phyloP scores from a whole-genome alignment of 495 filamentous ascomycete genomes.

The Penicillium flavigenum region DNA sequence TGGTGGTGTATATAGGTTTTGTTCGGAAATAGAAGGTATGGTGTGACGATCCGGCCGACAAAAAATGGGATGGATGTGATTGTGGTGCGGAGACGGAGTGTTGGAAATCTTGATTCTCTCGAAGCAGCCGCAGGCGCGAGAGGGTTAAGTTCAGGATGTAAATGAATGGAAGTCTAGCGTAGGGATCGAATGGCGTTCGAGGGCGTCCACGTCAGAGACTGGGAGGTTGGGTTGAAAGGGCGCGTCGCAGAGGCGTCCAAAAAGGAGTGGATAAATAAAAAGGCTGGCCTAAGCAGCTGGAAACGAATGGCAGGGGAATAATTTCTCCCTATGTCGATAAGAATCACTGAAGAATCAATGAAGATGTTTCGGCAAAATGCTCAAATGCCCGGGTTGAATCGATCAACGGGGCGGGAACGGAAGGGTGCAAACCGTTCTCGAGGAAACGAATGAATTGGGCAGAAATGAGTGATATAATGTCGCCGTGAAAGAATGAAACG shows the following conservation, averaged over 20 bases:
- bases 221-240: slow-evolving; percentile 32
- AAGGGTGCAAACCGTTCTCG: slow-evolving; percentile 24
- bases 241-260: slow-evolving; percentile 48
- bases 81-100: slow-evolving; percentile 25
- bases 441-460: slow-evolving; percentile 29
- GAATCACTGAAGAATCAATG: slow-evolving; percentile 16
- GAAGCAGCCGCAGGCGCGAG: slow-evolving; percentile 48
- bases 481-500: slow-evolving; percentile 50
- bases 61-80: slow-evolving; percentile 14
- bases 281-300: slow-evolving; percentile 48
- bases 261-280: slow-evolving; percentile 30
- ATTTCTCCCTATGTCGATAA: slow-evolving; percentile 14
- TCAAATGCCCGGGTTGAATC: slow-evolving; percentile 31
- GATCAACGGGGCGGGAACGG: slow-evolving; percentile 33
- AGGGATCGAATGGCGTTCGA: slow-evolving; percentile 22
- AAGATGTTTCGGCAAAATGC: not conserved
- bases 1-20: slow-evolving; percentile 16
- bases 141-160: slow-evolving; percentile 20
- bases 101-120: slow-evolving; percentile 30
- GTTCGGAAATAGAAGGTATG: slow-evolving; percentile 13
- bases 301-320: slow-evolving; percentile 23
- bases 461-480: slow-evolving; percentile 30
- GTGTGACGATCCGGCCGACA: slow-evolving; percentile 15
- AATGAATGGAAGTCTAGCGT: slow-evolving; percentile 37
- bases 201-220: slow-evolving; percentile 32